Evolutionary conservation across 2,329 filamentous ascomycete species (phyloP), one percentile per base, ranked within the genome.

Genomic region (Venturia asperata): DNA sequence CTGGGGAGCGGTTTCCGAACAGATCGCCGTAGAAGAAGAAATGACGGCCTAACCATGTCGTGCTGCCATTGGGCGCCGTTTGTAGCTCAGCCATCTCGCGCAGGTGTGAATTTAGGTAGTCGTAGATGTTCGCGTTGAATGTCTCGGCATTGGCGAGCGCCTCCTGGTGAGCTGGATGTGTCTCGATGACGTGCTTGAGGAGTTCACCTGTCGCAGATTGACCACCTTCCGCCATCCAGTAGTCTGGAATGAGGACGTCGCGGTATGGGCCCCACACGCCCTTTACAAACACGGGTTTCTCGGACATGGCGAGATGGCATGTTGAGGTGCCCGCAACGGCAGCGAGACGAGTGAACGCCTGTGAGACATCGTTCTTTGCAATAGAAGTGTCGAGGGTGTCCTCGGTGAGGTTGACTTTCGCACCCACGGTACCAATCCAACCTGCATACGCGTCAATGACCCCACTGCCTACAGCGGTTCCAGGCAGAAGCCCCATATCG

Each of bases 1-100:
- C 85, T 1, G 94, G 94, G 24, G 92, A 96, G 49, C 94, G 88
- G 79, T 99, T 99, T 67, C 94, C 94, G 83, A 95, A 97, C 4
- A 97, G 83, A 74, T 99, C 94, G 68, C 94, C 94, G 76, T 99
- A 99, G 81, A 99, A 95, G 85, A 99, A 99, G 79, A 96, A 89
- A 77, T 99, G 93, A 10, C 93, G 90, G 15, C 87, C 92, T 1
- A 99, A 82, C 76, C 92, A 95, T 21, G 91, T 88, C 68, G 97
- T 84, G 63, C 90, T 88, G 67, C 97, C 84, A 62, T 85, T 86
- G 0, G 92, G 92, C 2, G 91, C 91, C 1, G 82, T 79, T 30
- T 80, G 77, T 71, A 87, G 87, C 71, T 87, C 83, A 30, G 84
- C 84, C 81, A 97, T 83, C 70, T 91, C 86, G 67, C 86, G 84